Evolutionary conservation across 2,329 filamentous ascomycete species (phyloP).

Genomic region (Tolypocladium ophioglossoides): DNA sequence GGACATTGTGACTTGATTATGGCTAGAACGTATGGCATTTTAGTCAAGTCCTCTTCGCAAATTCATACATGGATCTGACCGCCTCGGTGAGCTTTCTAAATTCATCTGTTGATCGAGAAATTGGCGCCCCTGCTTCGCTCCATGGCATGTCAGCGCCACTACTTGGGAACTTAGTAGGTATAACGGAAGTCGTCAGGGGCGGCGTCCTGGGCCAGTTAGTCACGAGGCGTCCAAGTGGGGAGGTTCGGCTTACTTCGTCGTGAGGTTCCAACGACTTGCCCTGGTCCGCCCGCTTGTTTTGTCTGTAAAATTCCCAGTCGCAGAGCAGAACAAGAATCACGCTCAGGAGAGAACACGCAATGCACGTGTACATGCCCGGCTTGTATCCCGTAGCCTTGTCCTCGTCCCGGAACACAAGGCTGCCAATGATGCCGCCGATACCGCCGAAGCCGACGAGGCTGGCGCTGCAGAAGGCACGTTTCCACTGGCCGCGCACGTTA

Average conservation of each 20-base stretch:
- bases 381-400: slow-evolving; percentile 40
- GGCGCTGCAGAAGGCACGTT: slow-evolving; percentile 68
- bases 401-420: slow-evolving; percentile 56
- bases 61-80: no score
- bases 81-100: no score
- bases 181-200: neutral
- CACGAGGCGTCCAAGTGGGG: neutral
- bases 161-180: neutral
- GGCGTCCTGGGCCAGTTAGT: neutral
- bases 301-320: slow-evolving; percentile 28
- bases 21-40: no score
- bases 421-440: slow-evolving; percentile 67
- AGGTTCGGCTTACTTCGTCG: slow-evolving; percentile 30
- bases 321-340: slow-evolving; percentile 32
- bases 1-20: no score
- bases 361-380: slow-evolving; percentile 45
- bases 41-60: no score
- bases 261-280: slow-evolving; percentile 39
- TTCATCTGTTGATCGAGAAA: no score
- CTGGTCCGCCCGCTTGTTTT: slow-evolving; percentile 40
- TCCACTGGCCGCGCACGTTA: slow-evolving; percentile 84
- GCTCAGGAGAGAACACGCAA: slow-evolving; percentile 36
- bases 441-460: slow-evolving; percentile 68
- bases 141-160: no score
- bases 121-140: no score